These are phyloP conservation scores for Melanopsichium pennsylvanicum DNA, from an alignment of 1,284 basidiomycete species.

Conservation along the genomic window DNA sequence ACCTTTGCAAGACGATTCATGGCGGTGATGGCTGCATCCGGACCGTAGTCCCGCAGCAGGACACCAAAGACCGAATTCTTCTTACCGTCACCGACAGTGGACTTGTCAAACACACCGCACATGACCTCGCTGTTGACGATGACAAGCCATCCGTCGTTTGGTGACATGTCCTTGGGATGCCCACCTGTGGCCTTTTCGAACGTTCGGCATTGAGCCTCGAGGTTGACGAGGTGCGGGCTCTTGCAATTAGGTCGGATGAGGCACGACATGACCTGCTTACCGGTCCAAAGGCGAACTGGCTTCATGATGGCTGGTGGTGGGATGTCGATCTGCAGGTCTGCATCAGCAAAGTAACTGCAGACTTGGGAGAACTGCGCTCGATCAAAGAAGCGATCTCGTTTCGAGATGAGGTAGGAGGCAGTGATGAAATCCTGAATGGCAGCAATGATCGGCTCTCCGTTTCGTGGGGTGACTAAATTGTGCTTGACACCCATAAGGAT, in stretches of 20 bases:
- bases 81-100: conserved; percentile 96
- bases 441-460: conserved; percentile 64
- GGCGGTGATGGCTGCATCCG: conserved; percentile 89
- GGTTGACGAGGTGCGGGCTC: conserved; percentile 80
- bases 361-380: conserved; percentile 95
- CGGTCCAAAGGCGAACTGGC: conserved; percentile 92
- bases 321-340: conserved; percentile 88
- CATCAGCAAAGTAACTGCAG: conserved; percentile 93
- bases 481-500: conserved; percentile 98
- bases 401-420: conserved; percentile 89
- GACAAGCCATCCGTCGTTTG: conserved; percentile 97
- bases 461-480: conserved; percentile 80
- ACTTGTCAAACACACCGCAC: conserved; percentile 99
- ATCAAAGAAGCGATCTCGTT: conserved; percentile 91
- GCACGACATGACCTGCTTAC: conserved; percentile 96
- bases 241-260: conserved; percentile 92
- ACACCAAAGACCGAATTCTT: conserved; percentile 99
- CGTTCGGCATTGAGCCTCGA: conserved; percentile 95
- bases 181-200: conserved; percentile 78
- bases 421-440: conserved; percentile 65
- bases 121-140: conserved; percentile 98
- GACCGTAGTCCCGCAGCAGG: conserved; percentile 94
- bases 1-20: conserved; percentile 98
- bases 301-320: conserved; percentile 95
- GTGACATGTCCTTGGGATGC: conserved; percentile 80